Conservation (phyloP, 495 filamentous ascomycete genomes). For the Trichocladium antarcticum region DNA sequence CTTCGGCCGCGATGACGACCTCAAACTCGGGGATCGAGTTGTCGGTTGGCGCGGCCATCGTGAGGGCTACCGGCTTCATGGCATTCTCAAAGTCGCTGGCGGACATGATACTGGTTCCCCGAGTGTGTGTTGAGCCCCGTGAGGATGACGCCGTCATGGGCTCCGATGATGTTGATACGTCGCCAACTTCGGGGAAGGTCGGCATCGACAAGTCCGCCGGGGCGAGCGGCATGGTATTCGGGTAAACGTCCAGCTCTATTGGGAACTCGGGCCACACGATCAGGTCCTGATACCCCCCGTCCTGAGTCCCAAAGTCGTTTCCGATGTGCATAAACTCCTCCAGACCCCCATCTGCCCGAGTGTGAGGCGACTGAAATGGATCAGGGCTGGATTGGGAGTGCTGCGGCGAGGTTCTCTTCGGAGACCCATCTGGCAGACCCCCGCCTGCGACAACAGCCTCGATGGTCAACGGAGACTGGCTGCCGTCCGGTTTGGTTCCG, state of each 20-base stretch:
- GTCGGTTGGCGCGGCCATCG: constrained; percentile 15
- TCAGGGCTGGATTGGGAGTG: constrained; percentile 23
- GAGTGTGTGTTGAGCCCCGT: constrained; percentile 35
- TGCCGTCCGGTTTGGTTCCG: constrained; percentile 14
- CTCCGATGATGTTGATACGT: constrained; percentile 29
- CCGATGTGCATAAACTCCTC: constrained; percentile 30
- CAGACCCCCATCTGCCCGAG: constrained; percentile 20
- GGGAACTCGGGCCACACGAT: constrained; percentile 27
- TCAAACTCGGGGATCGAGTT: constrained; percentile 37
- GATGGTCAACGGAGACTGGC: constrained; percentile 19
- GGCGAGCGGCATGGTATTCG: constrained; percentile 15
- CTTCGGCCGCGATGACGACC: constrained; percentile 42
- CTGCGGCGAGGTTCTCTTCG: constrained; percentile 24
- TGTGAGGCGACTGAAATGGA: constrained; percentile 28
- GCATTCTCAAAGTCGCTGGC: constrained; percentile 26
- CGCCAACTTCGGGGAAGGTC: constrained; percentile 24
- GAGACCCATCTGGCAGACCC: constrained; percentile 17
- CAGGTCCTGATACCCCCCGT: constrained; percentile 28
- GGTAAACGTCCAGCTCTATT: constrained; percentile 29
- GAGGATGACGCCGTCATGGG: constrained; percentile 29
- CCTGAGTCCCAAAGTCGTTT: constrained; percentile 20
- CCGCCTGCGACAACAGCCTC: constrained; percentile 22
- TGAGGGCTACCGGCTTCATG: constrained; percentile 25
- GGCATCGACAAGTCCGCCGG: constrained; percentile 24
- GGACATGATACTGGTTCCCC: constrained; percentile 37